Evolutionary conservation across 805 yeast species (phyloP), one percentile per base, ranked within the genome.

Genomic region (Ogataea pignaliae): DNA sequence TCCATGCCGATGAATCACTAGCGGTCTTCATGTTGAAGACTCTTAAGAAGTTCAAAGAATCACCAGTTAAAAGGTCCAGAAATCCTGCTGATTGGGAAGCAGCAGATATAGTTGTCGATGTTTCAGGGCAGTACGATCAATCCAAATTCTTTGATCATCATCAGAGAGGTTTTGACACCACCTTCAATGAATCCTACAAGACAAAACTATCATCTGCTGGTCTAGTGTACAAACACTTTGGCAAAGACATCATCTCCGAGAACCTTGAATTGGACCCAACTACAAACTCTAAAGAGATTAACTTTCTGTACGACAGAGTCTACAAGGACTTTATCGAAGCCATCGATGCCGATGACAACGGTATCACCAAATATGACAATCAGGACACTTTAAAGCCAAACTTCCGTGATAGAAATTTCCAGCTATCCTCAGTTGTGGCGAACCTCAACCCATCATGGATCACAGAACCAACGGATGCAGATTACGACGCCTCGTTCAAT

Each of bases 151-250:
- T 30, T 42, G 18, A 26, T 10, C 29, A 29, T 62, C 99, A 93
- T 68, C 99, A 93, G 71, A 79, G 97, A 51, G 98, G 85, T 15
- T 93, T 93, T 59, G 67, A 69, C 29, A 90, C 85, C 54, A 79
- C 85, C 5, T 91, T 93, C 60, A 78, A 78, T 18, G 72, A 63
- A 1, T 66, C 72, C 9, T 85, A 71, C 60, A 64, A 70, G 47
- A 93, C 98, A 41, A 90, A 88, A 64, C 74, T 93, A 52, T 84
- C 95, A 15, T 85, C 96, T 45, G 99, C 99, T 9, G 99, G 99
- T 21, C 74, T 93, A 48, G 81, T 93, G 15, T 93, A 83, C 72
- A 91, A 90, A 61, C 91, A 86, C 65, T 86, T 73, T 55, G 95
- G 95, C 52, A 78, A 77, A 54, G 82, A 81, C 39, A 80, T 85